These are phyloP conservation scores for Debaryomycetaceae sp. DNA, from an alignment of 1,139 yeast genomes.

Conservation along the genomic window DNA sequence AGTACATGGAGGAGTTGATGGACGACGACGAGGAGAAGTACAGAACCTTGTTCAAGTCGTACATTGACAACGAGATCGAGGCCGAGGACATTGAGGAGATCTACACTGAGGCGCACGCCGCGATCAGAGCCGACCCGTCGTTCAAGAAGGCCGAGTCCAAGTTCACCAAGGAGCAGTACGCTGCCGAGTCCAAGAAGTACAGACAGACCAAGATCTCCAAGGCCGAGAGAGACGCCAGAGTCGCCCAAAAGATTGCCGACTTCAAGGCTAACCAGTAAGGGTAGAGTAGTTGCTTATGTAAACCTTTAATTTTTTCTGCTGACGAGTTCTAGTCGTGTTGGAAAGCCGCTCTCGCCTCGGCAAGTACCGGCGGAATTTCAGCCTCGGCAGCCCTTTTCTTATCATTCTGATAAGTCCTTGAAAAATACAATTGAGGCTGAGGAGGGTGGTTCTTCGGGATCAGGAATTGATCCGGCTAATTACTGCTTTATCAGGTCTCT, in stretches of 20 bases:
- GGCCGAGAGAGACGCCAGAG: conserved; percentile 83
- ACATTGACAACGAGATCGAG: conserved; percentile 95
- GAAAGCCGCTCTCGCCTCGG: background rate
- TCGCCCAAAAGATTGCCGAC: conserved; percentile 87
- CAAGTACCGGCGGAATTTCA: background rate
- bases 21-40: conserved; percentile 99
- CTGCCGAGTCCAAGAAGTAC: conserved; percentile 93
- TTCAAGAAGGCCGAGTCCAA: conserved; percentile 88
- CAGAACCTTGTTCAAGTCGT: conserved; percentile 92
- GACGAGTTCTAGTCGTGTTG: background rate
- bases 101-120: conserved; percentile 89
- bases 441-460: no score
- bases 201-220: conserved; percentile 78
- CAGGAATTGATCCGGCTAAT: no score
- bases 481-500: no score
- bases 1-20: conserved; percentile 99
- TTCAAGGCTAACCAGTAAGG: conserved; percentile 51
- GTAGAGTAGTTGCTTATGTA: no score
- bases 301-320: background rate
- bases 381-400: background rate
- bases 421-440: no score
- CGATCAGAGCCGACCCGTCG: conserved; percentile 92
- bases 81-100: conserved; percentile 95
- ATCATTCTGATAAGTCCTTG: no score
- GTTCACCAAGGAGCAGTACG: conserved; percentile 95